Conservation (phyloP, 306 rosid species). For the Echinosophora koreensis region DNA sequence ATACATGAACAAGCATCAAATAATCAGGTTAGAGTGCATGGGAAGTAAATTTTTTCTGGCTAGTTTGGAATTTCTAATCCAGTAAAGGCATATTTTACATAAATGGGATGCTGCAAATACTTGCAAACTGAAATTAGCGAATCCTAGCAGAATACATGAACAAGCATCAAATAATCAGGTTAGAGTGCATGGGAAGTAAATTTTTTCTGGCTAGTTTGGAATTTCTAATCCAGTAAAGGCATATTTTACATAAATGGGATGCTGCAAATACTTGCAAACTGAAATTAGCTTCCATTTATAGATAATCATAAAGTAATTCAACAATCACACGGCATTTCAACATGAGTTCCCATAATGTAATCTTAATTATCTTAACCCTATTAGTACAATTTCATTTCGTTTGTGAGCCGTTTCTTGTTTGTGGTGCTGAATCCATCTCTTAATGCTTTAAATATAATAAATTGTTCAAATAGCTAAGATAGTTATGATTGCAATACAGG, state of each 20-base stretch:
- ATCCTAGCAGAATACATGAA: constrained; percentile 88
- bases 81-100: constrained; percentile 16
- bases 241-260: constrained; percentile 10
- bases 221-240: neutral
- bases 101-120: neutral
- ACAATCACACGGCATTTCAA: constrained; percentile 20
- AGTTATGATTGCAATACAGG: neutral
- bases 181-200: constrained; percentile 26
- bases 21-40: constrained; percentile 71
- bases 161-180: constrained; percentile 94
- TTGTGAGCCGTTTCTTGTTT: neutral
- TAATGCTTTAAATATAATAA: constrained; percentile 16
- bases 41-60: constrained; percentile 11
- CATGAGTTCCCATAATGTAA: neutral
- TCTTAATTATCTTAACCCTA: neutral
- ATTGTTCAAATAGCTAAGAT: neutral
- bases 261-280: constrained; percentile 2
- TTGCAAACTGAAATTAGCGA: constrained; percentile 30
- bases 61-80: constrained; percentile 4
- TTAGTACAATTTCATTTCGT: neutral
- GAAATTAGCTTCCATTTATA: neutral
- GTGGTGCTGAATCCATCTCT: constrained; percentile 29
- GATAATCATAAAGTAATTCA: constrained; percentile 6
- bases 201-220: constrained; percentile 12
- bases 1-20: constrained; percentile 85